These are phyloP conservation scores for Canna indica DNA, from an alignment of 176 grass and related monocot species.

Conservation along the genomic window DNA sequence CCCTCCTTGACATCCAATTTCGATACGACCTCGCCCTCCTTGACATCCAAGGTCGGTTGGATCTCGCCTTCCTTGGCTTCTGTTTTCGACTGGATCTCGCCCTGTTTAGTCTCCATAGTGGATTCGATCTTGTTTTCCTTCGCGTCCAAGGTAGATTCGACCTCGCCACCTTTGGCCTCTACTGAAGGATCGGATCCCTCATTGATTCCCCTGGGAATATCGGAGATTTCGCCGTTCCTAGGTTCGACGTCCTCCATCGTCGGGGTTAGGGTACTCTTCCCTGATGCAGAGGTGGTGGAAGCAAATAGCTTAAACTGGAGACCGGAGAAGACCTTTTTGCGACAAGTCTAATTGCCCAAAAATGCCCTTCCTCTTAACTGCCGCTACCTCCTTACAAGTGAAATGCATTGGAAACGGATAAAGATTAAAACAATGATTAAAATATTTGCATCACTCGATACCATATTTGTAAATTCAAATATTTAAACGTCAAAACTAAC, in stretches of 20 bases:
- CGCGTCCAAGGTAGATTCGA: background rate
- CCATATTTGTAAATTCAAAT: no score
- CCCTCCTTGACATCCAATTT: background rate
- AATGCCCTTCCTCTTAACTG: background rate
- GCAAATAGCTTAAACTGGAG: background rate
- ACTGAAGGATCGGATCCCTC: background rate
- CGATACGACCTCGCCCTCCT: background rate
- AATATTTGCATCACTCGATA: no score
- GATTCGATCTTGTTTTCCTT: conserved; percentile 3
- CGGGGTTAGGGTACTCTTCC: background rate
- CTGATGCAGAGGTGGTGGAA: background rate
- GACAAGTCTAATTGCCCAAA: background rate
- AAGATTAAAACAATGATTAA: no score
- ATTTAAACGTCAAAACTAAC: no score
- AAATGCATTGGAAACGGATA: no score
- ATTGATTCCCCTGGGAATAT: background rate
- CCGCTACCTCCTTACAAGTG: no score
- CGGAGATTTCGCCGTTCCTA: background rate
- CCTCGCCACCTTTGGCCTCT: background rate
- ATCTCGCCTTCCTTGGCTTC: background rate
- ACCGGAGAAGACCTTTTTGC: background rate
- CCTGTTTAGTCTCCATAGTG: background rate
- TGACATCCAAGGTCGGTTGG: background rate
- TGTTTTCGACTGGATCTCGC: background rate
- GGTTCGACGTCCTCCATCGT: conserved; percentile 22